Evolutionary conservation across 2,329 filamentous ascomycete species (phyloP), one percentile per base, ranked within the genome.

Genomic region (Chaetomium globosum): DNA sequence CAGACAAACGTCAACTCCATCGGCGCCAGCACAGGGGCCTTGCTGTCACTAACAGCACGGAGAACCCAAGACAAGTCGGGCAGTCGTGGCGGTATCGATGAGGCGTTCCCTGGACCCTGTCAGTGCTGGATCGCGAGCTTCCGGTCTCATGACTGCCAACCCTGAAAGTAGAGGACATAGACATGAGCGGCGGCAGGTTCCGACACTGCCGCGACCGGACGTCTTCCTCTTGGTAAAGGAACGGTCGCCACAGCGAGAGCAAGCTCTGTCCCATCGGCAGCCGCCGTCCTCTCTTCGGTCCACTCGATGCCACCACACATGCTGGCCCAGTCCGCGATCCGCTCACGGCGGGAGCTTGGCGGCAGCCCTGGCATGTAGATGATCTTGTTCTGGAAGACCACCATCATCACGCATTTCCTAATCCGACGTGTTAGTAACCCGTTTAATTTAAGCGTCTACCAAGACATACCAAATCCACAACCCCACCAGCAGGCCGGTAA

Each of bases 341-440:
- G 86, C 77, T 93, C 88, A 28, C 83, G 81, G 19, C 89, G 83
- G 0, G 90, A 82, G 72, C 89, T 89, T 2, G 90, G 90, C 21
- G 90, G 89, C 59, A 93, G 77, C 54, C 88, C 89, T 0, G 90
- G 89, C 80, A 92, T 92, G 77, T 93, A 93, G 65, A 93, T 89
- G 73, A 93, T 91, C 73, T 89, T 89, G 73, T 93, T 91, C 77
- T 93, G 91, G 74, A 93, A 90, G 4, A 90, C 70, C 31, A 94
- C 81, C 78, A 93, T 86, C 87, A 92, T 90, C 61, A 87, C 76
- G 73, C 89, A 92, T 73, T 88, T 87, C 81, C 64, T 62, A 16
- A 21, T 21, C 8, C 5, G n/a, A 2, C 16, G 7, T 9, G 19
- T 65, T 55, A 65, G 59, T n/a, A 12, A 48, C 4, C 4, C 12